Base-by-base conservation (phyloP, 495 filamentous ascomycete genomes). In the Trypethelium eluteriae region DNA sequence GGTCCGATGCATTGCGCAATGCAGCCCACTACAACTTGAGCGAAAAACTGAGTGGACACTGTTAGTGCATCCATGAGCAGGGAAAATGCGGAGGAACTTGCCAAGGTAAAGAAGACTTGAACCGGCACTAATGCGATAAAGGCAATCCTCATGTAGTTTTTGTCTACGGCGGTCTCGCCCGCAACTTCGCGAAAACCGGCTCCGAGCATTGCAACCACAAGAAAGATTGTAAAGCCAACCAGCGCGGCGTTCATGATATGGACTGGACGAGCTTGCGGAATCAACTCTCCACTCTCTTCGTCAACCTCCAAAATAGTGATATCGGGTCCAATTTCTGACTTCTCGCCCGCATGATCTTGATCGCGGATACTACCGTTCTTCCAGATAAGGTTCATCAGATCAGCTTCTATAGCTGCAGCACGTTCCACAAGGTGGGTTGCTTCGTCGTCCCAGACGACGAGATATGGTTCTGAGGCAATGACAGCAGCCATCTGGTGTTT, bases 401-500 rank as follows among this genome's bases (percentile, higher is more conserved):
- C 63, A 25, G 63, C 41, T 35, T 47, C 16, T 5, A 65, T 46
- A 14, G 36, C 41, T 72, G 84, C 83, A 11, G 88, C 88, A 63
- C 88, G 77, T 62, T 80, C 69, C 16, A 90, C 82, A 36, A 91
- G 76, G 68, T 90, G 85, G 47, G 86, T 77, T 0, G 89, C 82
- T 62, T 91, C 88, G 66, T 91, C 88, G 63, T 91, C 88, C 88
- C 88, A 91, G 4, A 91, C 88, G 0, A 91, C 80, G 2, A 91
- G 75, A 18, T 91, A 73, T 3, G 81, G 80, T 62, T 88, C 87
- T 18, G 82, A 83, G 2, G 87, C 87, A 47, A 91, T 82, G 70
- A 91, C 91, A 63, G 88, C 88, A 36, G 88, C 89, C 62, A 89
- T 90, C 72, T 91, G 88, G 74, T 88, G 83, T 70, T 89, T 91